These are phyloP conservation scores for Ogataea ganodermae DNA, from an alignment of 805 yeast species.

Conservation along the genomic window DNA sequence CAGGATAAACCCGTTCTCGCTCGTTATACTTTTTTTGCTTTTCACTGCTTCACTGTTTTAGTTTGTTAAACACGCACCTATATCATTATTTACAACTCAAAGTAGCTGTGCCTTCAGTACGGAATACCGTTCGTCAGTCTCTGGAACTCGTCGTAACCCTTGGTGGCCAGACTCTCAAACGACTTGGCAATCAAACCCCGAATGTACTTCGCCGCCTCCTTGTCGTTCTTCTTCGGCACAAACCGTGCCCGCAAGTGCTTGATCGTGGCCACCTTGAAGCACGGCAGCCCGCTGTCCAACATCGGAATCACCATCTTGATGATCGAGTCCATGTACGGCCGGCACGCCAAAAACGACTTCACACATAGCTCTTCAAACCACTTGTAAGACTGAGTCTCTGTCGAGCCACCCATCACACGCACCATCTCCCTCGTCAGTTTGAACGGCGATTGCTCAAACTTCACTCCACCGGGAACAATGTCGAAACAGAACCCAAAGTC, in stretches of 20 bases:
- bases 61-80: too few species aligned
- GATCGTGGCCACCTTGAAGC: constrained; percentile 88
- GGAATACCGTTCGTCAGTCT: constrained; percentile 96
- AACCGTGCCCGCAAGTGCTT: constrained; percentile 76
- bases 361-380: constrained; percentile 97
- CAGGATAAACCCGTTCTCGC: too few species aligned
- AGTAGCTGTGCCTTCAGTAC: too few species aligned
- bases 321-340: constrained; percentile 86
- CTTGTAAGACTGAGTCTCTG: constrained; percentile 78
- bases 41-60: too few species aligned
- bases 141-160: constrained; percentile 97
- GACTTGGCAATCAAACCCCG: constrained; percentile 74
- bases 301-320: constrained; percentile 86
- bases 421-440: constrained; percentile 96
- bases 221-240: constrained; percentile 76
- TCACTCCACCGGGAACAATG: constrained; percentile 98
- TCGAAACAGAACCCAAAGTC: constrained; percentile 99
- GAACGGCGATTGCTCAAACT: constrained; percentile 97
- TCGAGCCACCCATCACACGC: constrained; percentile 90
- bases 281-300: constrained; percentile 94
- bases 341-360: constrained; percentile 83
- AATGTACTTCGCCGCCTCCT: constrained; percentile 81
- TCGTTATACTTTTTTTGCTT: too few species aligned
- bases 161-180: constrained; percentile 85
- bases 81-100: too few species aligned